Conservation (phyloP, 352 stramenopile species). For the Phytophthora nicotianae region DNA sequence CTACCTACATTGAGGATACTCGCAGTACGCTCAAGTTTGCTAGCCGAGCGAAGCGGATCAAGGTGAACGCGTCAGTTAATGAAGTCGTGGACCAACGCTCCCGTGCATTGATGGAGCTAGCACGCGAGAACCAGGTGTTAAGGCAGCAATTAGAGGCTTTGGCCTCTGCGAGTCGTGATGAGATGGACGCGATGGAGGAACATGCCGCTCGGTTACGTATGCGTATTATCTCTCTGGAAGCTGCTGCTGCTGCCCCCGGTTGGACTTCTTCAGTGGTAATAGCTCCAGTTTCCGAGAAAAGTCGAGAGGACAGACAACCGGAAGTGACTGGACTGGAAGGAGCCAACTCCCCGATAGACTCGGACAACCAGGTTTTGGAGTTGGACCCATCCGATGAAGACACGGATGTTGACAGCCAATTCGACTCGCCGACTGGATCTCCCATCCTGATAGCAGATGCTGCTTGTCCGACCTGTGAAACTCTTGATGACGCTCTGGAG, state of each 20-base stretch:
- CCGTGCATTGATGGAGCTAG: constrained; percentile 40
- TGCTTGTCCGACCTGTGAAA: constrained; percentile 34
- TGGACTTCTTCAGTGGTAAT: constrained; percentile 32
- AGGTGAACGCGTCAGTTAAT: constrained; percentile 52
- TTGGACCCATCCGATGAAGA: constrained; percentile 36
- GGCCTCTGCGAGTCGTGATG: constrained; percentile 36
- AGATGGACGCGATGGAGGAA: constrained; percentile 47
- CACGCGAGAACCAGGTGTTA: constrained; percentile 52
- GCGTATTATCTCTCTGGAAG: constrained; percentile 43
- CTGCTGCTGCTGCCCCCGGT: constrained; percentile 31
- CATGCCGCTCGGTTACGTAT: constrained; percentile 36
- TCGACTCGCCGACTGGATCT: constrained; percentile 21
- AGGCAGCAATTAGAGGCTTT: constrained; percentile 44
- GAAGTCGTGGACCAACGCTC: constrained; percentile 47
- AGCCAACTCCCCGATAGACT: constrained; percentile 24
- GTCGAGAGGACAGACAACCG: constrained; percentile 26
- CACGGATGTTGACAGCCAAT: constrained; percentile 26
- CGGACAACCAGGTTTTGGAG: constrained; percentile 32
- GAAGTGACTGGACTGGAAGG: constrained; percentile 40
- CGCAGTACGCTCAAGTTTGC: constrained; percentile 93
- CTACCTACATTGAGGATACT: constrained; percentile 84
- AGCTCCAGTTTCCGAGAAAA: constrained; percentile 24
- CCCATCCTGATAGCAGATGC: constrained; percentile 28
- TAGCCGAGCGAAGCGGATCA: constrained; percentile 86
- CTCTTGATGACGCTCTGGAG: constrained; percentile 39